Conservation (phyloP, 345 rosid genomes). For the Eucalyptus dawsonii region DNA sequence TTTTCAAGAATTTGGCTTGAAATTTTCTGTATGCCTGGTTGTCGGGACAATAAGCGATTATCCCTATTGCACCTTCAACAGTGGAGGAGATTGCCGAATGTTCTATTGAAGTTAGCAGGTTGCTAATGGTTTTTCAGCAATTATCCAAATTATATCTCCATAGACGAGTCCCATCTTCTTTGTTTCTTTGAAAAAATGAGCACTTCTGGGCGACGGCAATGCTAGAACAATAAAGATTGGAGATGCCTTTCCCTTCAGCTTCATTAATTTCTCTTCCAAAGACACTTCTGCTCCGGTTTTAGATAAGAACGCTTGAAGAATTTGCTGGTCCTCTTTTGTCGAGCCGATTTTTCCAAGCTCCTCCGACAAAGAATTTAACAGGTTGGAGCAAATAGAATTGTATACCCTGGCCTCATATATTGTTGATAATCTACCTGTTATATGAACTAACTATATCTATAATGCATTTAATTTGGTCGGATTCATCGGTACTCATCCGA, state of each 20-base stretch:
- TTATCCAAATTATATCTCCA: constrained; percentile 27
- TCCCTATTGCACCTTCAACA: constrained; percentile 31
- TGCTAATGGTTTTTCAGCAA: background rate
- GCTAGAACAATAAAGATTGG: constrained; percentile 34
- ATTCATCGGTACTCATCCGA: constrained; percentile 10
- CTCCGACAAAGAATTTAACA: constrained; percentile 6
- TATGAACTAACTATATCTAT: constrained; percentile 13
- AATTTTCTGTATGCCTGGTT: background rate
- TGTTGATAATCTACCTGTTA: constrained; percentile 15
- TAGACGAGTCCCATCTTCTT: constrained; percentile 17
- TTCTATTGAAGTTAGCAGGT: background rate
- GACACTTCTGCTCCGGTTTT: background rate
- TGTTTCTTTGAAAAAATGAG: constrained; percentile 24
- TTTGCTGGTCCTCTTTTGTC: constrained; percentile 15
- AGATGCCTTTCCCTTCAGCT: constrained; percentile 3
- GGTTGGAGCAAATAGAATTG: constrained; percentile 8
- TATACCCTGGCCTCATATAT: constrained; percentile 20
- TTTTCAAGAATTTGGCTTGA: background rate
- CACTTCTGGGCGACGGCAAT: constrained; percentile 6
- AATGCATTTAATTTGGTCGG: constrained; percentile 17
- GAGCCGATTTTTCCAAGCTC: constrained; percentile 13
- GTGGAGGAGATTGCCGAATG: constrained; percentile 5
- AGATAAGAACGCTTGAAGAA: constrained; percentile 25
- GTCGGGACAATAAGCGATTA: constrained; percentile 10
- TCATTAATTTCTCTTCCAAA: constrained; percentile 9